Evolutionary conservation across 371 early-diverging fungal genomes (phyloP).

Genomic region (Mortierella sp.): DNA sequence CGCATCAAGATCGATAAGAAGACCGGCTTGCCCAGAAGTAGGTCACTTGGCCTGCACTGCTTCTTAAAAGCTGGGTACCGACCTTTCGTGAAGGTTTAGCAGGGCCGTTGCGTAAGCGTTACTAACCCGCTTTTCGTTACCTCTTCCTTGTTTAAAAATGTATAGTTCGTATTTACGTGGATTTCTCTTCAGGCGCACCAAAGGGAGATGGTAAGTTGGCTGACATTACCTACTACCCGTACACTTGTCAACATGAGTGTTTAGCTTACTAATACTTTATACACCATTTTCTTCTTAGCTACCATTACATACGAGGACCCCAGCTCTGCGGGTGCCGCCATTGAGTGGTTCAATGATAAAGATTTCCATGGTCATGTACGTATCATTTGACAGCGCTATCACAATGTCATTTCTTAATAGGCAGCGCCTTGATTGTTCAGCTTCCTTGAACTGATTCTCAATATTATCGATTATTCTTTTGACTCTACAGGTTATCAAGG

Average conservation of each 20-base stretch:
- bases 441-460: slow-evolving; percentile 14
- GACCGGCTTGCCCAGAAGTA: slow-evolving; percentile 72
- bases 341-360: slow-evolving; percentile 79
- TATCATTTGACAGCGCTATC: not conserved
- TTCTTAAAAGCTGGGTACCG: not conserved
- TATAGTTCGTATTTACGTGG: slow-evolving; percentile 78
- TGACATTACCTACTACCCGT: not conserved
- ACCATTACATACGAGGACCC: slow-evolving; percentile 84
- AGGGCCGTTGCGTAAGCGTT: not conserved
- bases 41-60: not conserved
- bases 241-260: no score
- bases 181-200: slow-evolving; percentile 70
- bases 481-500: slow-evolving; percentile 64
- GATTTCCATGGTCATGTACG: slow-evolving; percentile 57
- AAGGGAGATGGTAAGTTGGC: slow-evolving; percentile 79
- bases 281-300: slow-evolving; percentile 50
- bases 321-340: slow-evolving; percentile 77
- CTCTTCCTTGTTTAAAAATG: not conserved
- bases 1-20: slow-evolving; percentile 80
- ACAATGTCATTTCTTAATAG: no score
- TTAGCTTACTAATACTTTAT: not conserved
- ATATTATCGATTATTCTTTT: slow-evolving; percentile 60
- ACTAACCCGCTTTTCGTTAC: not conserved
- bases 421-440: no score
- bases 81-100: not conserved